Percentiles rank a stretch among this genome's conserved stretches.
These are phyloP conservation scores for Umbelopsis sp. DNA, from an alignment of 371 early-diverging fungal species.

Conservation along the genomic window DNA sequence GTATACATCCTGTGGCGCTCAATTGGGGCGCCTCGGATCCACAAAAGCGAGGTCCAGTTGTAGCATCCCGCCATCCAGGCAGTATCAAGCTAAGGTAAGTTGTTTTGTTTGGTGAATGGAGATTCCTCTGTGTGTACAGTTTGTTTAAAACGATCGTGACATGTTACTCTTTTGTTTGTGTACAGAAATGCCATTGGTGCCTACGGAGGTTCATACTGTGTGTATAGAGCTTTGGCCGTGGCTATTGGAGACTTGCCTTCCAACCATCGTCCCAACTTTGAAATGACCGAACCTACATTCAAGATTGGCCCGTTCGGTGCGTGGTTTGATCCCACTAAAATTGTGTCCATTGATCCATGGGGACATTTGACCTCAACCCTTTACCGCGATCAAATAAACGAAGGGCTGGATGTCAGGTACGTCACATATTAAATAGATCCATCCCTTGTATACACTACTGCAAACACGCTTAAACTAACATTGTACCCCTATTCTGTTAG, in stretches of 20 bases:
- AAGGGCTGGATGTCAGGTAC: constrained; percentile 82
- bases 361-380: constrained; percentile 79
- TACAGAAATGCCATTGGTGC: constrained; percentile 90
- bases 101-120: background rate
- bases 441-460: background rate
- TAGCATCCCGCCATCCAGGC: constrained; percentile 82
- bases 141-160: background rate
- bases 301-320: constrained; percentile 82
- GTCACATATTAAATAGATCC: background rate
- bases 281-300: constrained; percentile 87
- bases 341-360: constrained; percentile 94
- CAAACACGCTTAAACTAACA: background rate
- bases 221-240: constrained; percentile 92
- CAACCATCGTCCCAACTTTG: constrained; percentile 87
- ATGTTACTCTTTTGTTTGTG: background rate
- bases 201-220: constrained; percentile 92
- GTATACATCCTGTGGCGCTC: constrained; percentile 83
- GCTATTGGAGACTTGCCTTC: constrained; percentile 89
- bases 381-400: constrained; percentile 65
- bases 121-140: too few relatives aligned
- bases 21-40: constrained; percentile 85
- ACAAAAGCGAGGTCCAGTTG: constrained; percentile 82
- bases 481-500: constrained; percentile 21
- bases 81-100: constrained; percentile 73
- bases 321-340: constrained; percentile 89